These are phyloP conservation scores for Cyberlindnera mycetangii DNA, from an alignment of 805 yeast species.

Conservation along the genomic window DNA sequence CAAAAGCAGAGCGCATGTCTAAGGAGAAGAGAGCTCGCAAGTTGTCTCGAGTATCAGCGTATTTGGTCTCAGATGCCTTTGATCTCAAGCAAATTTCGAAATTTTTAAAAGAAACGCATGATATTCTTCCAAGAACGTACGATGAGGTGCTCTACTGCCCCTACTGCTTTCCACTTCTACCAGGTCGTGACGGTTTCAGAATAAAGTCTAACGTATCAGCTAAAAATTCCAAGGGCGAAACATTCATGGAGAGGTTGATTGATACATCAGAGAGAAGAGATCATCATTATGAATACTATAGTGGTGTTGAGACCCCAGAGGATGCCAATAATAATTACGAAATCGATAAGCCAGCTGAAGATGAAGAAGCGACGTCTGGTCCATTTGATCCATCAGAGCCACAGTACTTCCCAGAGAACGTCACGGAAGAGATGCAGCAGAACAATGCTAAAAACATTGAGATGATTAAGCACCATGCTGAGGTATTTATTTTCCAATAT, in stretches of 20 bases:
- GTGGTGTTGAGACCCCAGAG: conserved; percentile 65
- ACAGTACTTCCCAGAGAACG: conserved; percentile 67
- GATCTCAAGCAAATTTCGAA: conserved; percentile 58
- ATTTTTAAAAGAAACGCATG: conserved; percentile 68
- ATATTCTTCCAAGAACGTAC: conserved; percentile 80
- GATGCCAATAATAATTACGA: conserved; percentile 46
- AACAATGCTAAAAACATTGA: conserved; percentile 19
- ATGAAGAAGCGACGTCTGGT: conserved; percentile 31
- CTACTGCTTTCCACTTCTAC: conserved; percentile 79
- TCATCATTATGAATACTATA: conserved; percentile 87
- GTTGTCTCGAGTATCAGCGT: conserved; percentile 86
- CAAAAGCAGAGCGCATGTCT: conserved; percentile 52
- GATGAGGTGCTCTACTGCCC: conserved; percentile 95
- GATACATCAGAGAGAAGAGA: conserved; percentile 82
- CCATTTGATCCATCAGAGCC: conserved; percentile 94
- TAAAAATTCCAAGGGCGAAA: conserved; percentile 37
- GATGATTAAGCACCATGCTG: conserved; percentile 57
- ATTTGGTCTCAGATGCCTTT: conserved; percentile 82
- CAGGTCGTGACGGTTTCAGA: conserved; percentile 77
- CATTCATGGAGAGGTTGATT: conserved; percentile 70
- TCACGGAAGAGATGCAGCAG: conserved; percentile 19
- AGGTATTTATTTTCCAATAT: conserved; percentile 82
- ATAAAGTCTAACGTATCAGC: conserved; percentile 60
- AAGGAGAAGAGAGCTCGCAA: conserved; percentile 47
- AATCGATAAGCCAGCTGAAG: conserved; percentile 31